These are phyloP conservation scores for Passalora sequoiae DNA, from an alignment of 2,329 filamentous ascomycete genomes.

Conservation along the genomic window DNA sequence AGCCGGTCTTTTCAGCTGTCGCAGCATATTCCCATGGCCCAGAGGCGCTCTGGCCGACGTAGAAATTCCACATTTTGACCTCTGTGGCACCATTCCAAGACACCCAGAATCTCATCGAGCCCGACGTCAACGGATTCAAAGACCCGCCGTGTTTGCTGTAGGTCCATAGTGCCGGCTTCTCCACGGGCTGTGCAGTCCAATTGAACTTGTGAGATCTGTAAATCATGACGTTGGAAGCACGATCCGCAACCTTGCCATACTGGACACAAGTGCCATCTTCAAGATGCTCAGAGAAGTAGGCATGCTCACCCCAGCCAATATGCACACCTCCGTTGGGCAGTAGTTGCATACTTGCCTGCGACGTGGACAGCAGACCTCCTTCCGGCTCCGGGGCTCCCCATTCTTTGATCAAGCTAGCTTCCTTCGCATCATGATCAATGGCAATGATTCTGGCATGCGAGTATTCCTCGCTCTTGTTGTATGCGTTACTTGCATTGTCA, in stretches of 20 bases:
- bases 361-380: conserved; percentile 45
- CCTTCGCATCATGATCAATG: conserved; percentile 42
- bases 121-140: conserved; percentile 15
- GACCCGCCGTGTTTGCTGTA: conserved; percentile 33
- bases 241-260: conserved; percentile 46
- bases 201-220: conserved; percentile 53
- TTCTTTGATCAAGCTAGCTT: conserved; percentile 43
- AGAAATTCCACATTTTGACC: conserved; percentile 49
- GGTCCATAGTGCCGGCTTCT: conserved; percentile 37
- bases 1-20: conserved; percentile 38
- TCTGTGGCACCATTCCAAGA: conserved; percentile 52
- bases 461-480: conserved; percentile 37
- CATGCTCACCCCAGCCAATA: conserved; percentile 52
- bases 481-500: conserved; percentile 50
- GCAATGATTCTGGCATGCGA: conserved; percentile 46
- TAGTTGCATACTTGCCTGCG: conserved; percentile 51
- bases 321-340: conserved; percentile 51
- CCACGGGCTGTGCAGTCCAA: conserved; percentile 48
- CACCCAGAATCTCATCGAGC: conserved; percentile 44
- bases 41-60: conserved; percentile 34
- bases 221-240: conserved; percentile 42
- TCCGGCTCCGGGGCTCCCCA: conserved; percentile 46
- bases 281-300: conserved; percentile 42
- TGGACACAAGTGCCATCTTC: conserved; percentile 49
- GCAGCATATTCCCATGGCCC: conserved; percentile 38